Conservation (phyloP, 2,329 filamentous ascomycete genomes). For the Shiraia sp. region DNA sequence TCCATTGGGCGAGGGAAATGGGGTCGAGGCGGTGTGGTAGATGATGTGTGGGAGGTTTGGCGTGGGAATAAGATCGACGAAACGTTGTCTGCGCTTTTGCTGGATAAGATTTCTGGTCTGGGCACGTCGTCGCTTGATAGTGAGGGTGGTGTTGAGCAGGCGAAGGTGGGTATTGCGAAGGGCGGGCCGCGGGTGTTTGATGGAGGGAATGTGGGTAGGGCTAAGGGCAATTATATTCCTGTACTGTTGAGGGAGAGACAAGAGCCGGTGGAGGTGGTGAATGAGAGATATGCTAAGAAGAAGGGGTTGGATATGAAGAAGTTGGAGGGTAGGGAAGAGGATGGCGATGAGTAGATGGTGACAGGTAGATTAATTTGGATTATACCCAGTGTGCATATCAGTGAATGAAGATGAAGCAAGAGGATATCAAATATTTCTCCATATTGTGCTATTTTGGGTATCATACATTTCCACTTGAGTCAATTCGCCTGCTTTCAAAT, state of each 20-base stretch:
- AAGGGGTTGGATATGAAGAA: constrained; percentile 48
- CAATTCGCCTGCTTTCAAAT: neutral
- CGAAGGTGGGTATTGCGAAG: constrained; percentile 23
- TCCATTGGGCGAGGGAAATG: constrained; percentile 35
- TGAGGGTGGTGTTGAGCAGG: constrained; percentile 11
- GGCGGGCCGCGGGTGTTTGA: constrained; percentile 59
- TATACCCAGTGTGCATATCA: too few relatives aligned
- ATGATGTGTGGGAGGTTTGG: constrained; percentile 80
- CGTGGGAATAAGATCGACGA: constrained; percentile 87
- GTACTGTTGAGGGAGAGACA: constrained; percentile 60
- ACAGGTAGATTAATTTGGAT: neutral
- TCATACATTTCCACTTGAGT: neutral
- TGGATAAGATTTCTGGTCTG: constrained; percentile 62
- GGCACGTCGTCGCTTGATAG: constrained; percentile 36
- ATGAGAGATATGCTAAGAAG: constrained; percentile 60
- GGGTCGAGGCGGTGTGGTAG: constrained; percentile 41
- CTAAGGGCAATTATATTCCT: constrained; percentile 62
- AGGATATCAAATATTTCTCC: too few relatives aligned
- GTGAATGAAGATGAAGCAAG: too few relatives aligned
- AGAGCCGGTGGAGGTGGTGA: constrained; percentile 65
- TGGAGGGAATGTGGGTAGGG: constrained; percentile 58
- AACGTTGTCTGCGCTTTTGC: constrained; percentile 73
- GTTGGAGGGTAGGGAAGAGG: constrained; percentile 21
- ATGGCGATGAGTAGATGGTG: constrained; percentile 33
- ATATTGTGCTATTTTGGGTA: constrained; percentile 2